Base-by-base conservation (phyloP, 31 red algal species). In the Porphyra umbilicalis region DNA sequence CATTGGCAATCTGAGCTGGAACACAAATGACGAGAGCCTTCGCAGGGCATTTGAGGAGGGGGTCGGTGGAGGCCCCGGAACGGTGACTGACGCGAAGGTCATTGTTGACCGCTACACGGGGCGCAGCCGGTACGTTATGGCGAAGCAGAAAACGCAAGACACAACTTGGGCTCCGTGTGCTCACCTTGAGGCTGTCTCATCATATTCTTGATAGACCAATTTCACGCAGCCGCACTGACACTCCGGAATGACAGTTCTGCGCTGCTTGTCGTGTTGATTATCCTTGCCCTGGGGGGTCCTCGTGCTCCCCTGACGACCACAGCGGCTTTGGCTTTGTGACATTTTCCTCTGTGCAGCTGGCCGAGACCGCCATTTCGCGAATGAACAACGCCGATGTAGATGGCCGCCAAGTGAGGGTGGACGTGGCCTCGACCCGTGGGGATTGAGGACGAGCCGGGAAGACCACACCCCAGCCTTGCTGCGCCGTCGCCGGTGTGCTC, bases 251-350 rank as follows among this genome's bases (percentile, higher is more conserved):
- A n/a, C n/a, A n/a, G n/a, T n/a, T n/a, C n/a, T n/a, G n/a, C n/a
- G n/a, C n/a, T n/a, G n/a, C n/a, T n/a, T n/a, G n/a, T n/a, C n/a
- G n/a, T n/a, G n/a, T n/a, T n/a, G n/a, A n/a, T n/a, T n/a, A n/a
- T n/a, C 20, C 0, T 71, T 13, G 4, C 57, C 0, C 30, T 71
- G 4, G 25, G 6, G 4, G 57, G 57, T 71, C 38, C 38, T 71
- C 8, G 20, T n/a, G 30, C 57, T 10, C 38, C 38, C 38, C 38
- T 16, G 13, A 18, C 1, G 44, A 3, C 13, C 44, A 20, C 57
- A 84, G 94, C 75, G 94, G 94, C 32, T 96, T 93, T 90, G 94
- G 94, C 32, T 96, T 96, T 67, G 86, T 93, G 14, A 85, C 91
- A 10, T 89, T 87, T 67, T 83, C 84, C 8, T 44, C 39, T 0